These are phyloP conservation scores for Solanum tarijense DNA, from an alignment of 257 asterid species.

Conservation along the genomic window DNA sequence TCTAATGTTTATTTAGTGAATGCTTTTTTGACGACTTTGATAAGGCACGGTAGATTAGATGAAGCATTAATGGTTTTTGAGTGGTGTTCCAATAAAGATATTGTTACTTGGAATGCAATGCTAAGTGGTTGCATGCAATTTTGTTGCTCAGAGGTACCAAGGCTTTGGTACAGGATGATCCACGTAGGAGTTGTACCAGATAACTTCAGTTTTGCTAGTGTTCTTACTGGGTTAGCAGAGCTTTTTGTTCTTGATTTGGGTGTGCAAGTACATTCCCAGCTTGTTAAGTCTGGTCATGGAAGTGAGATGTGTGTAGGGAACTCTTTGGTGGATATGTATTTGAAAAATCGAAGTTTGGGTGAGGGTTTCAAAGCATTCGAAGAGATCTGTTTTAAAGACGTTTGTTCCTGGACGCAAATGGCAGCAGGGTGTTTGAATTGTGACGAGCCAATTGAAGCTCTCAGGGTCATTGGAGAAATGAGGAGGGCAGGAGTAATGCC, in stretches of 20 bases:
- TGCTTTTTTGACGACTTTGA: conserved; percentile 44
- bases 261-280: conserved; percentile 42
- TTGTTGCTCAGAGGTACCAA: conserved; percentile 23
- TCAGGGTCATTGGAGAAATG: conserved; percentile 43
- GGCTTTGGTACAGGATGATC: conserved; percentile 47
- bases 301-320: conserved; percentile 57
- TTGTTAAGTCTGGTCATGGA: conserved; percentile 54
- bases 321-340: conserved; percentile 62
- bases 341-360: conserved; percentile 30
- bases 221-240: conserved; percentile 59
- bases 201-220: conserved; percentile 54
- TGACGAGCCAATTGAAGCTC: conserved; percentile 46
- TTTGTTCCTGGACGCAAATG: conserved; percentile 63
- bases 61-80: conserved; percentile 47
- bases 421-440: conserved; percentile 55
- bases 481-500: conserved; percentile 44
- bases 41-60: conserved; percentile 32
- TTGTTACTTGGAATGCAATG: conserved; percentile 71
- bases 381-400: conserved; percentile 46
- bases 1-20: conserved; percentile 40
- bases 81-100: conserved; percentile 26
- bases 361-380: conserved; percentile 53
- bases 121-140: conserved; percentile 45
- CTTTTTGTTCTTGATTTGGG: conserved; percentile 46
- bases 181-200: conserved; percentile 48